phyloP scores from a whole-genome alignment of 768 basidiomycete genomes.

The Neoboletus magnificus region DNA sequence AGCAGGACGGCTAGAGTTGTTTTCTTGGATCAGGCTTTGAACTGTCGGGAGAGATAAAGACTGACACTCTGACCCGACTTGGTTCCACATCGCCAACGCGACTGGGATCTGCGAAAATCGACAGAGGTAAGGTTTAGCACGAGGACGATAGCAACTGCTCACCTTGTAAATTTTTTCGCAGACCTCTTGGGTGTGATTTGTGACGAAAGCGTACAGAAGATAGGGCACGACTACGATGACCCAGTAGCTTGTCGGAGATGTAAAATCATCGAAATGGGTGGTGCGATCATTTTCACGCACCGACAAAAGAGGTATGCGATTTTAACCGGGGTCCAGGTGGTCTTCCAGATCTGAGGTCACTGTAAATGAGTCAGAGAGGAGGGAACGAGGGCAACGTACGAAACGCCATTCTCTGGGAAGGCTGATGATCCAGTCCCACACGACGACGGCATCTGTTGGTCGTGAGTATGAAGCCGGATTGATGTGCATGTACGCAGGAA shows the following conservation, averaged over 20 bases:
- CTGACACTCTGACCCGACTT: slow-evolving; percentile 76
- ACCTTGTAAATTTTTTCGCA: slow-evolving; percentile 74
- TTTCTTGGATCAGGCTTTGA: slow-evolving; percentile 4
- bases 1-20: slow-evolving; percentile 60
- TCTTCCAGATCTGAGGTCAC: slow-evolving; percentile 67
- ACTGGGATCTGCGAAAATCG: slow-evolving; percentile 61
- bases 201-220: slow-evolving; percentile 71
- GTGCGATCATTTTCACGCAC: slow-evolving; percentile 40
- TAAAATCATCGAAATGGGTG: slow-evolving; percentile 2
- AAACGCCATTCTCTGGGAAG: slow-evolving; percentile 75
- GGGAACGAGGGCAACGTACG: slow-evolving; percentile 39
- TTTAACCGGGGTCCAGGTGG: slow-evolving; percentile 82
- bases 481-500: slow-evolving; percentile 19
- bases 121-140: not conserved
- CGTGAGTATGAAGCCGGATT: not conserved
- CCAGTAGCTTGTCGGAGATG: slow-evolving; percentile 58
- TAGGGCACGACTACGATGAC: slow-evolving; percentile 78
- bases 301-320: slow-evolving; percentile 81
- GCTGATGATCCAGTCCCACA: slow-evolving; percentile 86
- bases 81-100: slow-evolving; percentile 82
- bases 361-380: not conserved
- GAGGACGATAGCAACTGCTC: slow-evolving; percentile 7
- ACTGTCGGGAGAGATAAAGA: not conserved
- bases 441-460: slow-evolving; percentile 65
- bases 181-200: slow-evolving; percentile 58